phyloP scores from a whole-genome alignment of 2,329 filamentous ascomycete genomes.

The Arthrobotrys sinensis region DNA sequence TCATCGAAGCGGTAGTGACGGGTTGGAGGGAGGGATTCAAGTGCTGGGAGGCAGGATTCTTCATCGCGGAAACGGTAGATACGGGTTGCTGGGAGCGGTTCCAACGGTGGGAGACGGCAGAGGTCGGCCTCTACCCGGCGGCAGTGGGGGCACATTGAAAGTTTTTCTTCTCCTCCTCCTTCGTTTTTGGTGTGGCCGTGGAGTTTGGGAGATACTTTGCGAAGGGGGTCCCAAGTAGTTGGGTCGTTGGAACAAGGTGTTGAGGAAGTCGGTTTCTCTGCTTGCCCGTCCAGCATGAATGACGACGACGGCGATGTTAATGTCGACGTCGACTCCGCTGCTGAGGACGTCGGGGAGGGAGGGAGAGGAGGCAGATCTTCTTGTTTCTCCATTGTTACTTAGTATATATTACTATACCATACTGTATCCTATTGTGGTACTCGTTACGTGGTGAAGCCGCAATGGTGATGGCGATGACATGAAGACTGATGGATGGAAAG shows the following conservation, averaged over 20 bases:
- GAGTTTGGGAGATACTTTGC: slow-evolving; percentile 18
- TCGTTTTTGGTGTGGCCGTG: not conserved
- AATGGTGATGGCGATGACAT: slow-evolving; percentile 9
- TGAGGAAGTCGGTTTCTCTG: not conserved
- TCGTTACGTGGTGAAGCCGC: not conserved
- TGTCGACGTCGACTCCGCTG: not conserved
- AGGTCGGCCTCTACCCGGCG: slow-evolving; percentile 51
- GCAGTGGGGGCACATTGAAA: slow-evolving; percentile 58
- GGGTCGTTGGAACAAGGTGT: not conserved
- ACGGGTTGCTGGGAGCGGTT: slow-evolving; percentile 35
- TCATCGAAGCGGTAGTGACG: slow-evolving; percentile 53
- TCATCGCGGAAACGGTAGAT: slow-evolving; percentile 54
- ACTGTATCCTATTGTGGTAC: no score
- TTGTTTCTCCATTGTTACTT: not conserved
- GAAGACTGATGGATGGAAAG: not conserved
- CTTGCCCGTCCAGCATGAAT: not conserved
- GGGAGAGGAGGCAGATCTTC: slow-evolving; percentile 21
- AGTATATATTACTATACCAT: no score
- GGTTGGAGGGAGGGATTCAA: slow-evolving; percentile 50
- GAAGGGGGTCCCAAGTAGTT: slow-evolving; percentile 28
- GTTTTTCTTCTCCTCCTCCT: not conserved
- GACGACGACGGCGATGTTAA: slow-evolving; percentile 1
- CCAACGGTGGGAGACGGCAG: slow-evolving; percentile 47
- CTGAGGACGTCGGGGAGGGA: not conserved
- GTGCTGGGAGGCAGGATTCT: slow-evolving; percentile 50